phyloP scores from a whole-genome alignment of 2,329 filamentous ascomycete genomes.

The Purpureocillium lavendulum region DNA sequence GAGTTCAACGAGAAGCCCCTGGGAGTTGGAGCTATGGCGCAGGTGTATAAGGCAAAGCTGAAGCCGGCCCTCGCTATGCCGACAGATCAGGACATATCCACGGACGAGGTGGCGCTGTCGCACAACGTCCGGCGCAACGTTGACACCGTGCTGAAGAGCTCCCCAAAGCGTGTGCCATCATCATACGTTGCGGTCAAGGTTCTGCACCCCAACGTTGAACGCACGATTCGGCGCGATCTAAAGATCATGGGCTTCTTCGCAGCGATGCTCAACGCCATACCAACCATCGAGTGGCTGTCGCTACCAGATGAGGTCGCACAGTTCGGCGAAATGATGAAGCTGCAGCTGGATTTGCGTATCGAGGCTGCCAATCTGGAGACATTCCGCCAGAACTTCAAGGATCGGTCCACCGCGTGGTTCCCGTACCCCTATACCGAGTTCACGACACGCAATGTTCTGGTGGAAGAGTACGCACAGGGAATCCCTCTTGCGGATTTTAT shows the following conservation, averaged over 20 bases:
- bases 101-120: constrained; percentile 39
- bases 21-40: constrained; percentile 91
- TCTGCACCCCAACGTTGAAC: constrained; percentile 83
- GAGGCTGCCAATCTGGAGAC: constrained; percentile 83
- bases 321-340: constrained; percentile 97
- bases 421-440: constrained; percentile 90
- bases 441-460: constrained; percentile 82
- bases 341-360: constrained; percentile 93
- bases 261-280: constrained; percentile 70
- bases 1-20: constrained; percentile 87
- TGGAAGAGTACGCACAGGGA: constrained; percentile 93
- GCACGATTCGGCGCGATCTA: constrained; percentile 81
- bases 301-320: constrained; percentile 89
- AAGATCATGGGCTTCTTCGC: constrained; percentile 94
- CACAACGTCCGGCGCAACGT: constrained; percentile 73
- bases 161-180: constrained; percentile 77
- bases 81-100: constrained; percentile 46
- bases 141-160: constrained; percentile 77
- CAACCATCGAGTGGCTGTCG: constrained; percentile 95
- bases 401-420: constrained; percentile 90
- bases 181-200: constrained; percentile 95
- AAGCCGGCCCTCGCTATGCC: constrained; percentile 67
- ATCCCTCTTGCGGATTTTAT: constrained; percentile 87
- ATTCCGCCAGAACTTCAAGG: constrained; percentile 85
- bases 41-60: constrained; percentile 93